Evolutionary conservation across 2,329 filamentous ascomycete genomes (phyloP), one percentile per base, ranked within the genome.

Genomic region (Cladophialophora carrionii): DNA sequence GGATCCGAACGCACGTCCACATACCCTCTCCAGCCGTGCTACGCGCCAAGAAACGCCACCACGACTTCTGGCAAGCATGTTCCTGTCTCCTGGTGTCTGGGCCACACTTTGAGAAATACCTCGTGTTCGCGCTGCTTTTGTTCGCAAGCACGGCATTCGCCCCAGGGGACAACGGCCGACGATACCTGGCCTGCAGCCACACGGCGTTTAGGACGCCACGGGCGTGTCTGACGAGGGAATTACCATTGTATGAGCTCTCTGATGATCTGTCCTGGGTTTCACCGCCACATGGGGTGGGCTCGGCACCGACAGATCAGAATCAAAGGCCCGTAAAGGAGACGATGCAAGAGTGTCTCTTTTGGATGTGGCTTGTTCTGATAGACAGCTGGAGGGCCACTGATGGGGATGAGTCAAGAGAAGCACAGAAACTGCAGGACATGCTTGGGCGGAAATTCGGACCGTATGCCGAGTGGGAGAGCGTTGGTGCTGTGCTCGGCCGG

Each of bases 341-440:
- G 10, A 41, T 34, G 22, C 55, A 49, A 49, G 22, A 32, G 24
- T 58, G 56, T 49, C 56, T 58, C 8, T 7, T 58, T 24, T 58
- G 56, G 56, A 58, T 58, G n/a, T 58, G 56, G 56, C 56, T 58
- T 20, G 56, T 58, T 9, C 10, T 49, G 56, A 8, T 58, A 17
- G 37, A 24, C 1, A 48, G 41, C 29, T 58, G 56, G 56, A 34
- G 24, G 8, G 56, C 56, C 37, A 58, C 56, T n/a, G 56, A 58
- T 17, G 41, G 56, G 2, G 41, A 5, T 4, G 24, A 58, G 26
- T 58, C 41, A 1, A 41, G 22, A 24, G 24, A 48, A 26, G 56
- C 56, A 49, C n/a, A 3, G 0, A 20, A 10, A 24, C 12, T 58
- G 41, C 6, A 48, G 41, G 26, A 41, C 2, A 6, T 12, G 20